Evolutionary conservation across 2,329 filamentous ascomycete genomes (phyloP).

Genomic region (Venturia pyrina): DNA sequence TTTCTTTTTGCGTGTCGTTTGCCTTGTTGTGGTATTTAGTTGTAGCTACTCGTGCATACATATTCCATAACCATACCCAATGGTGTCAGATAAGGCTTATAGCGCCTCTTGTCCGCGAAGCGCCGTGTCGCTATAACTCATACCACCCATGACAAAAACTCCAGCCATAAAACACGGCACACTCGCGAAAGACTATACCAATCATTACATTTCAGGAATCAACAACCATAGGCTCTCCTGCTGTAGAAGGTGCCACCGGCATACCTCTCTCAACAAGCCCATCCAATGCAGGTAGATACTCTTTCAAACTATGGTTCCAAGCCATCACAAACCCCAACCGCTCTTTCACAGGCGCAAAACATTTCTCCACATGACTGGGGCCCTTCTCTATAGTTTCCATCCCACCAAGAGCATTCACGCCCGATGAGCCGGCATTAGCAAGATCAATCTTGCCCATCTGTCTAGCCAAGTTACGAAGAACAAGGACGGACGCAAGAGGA

Average conservation of each 20-base stretch:
- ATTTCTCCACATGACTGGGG: conserved; percentile 10
- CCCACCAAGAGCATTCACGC: conserved; percentile 7
- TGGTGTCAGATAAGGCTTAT: background rate
- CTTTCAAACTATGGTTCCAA: conserved; percentile 10
- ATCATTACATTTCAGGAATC: background rate
- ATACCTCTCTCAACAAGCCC: conserved; percentile 8
- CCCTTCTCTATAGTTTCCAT: background rate
- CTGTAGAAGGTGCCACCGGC: background rate
- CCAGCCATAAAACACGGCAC: background rate
- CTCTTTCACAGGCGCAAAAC: conserved; percentile 11
- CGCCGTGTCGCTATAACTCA: background rate
- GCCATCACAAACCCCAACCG: conserved; percentile 10
- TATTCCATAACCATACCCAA: background rate
- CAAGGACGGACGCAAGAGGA: conserved; percentile 66
- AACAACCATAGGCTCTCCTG: background rate
- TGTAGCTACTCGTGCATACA: background rate
- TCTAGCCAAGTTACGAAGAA: conserved; percentile 66
- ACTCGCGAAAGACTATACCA: background rate
- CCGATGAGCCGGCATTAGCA: background rate
- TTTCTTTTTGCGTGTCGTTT: too few relatives aligned
- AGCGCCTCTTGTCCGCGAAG: background rate
- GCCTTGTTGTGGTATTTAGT: too few relatives aligned
- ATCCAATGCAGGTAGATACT: conserved; percentile 11
- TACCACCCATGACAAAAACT: background rate
- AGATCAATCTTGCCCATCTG: conserved; percentile 29